Evolutionary conservation across 306 rosid species (phyloP), one percentile per base, ranked within the genome.

Genomic region (Ormosia semicastrata): DNA sequence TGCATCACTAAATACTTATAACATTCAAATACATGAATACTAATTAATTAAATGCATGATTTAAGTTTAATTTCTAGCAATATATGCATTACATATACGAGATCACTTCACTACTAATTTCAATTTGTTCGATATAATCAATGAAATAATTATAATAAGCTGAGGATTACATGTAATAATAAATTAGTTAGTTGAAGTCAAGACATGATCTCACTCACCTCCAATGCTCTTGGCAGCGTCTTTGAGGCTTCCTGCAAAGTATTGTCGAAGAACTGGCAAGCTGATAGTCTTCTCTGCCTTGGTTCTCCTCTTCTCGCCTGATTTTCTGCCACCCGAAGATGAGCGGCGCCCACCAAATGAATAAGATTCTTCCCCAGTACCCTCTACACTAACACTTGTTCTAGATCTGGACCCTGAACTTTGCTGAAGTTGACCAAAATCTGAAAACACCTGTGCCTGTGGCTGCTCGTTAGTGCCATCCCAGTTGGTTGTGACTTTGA

Each of bases 271-370:
- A 82, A 87, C 85, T 1, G 86, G 81, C 83, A 92, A 84, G 77
- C 90, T 88, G 77, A 91, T 88, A 0, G 90, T 87, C 88, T 92
- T 90, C 87, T 92, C 94, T 0, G 90, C 86, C 84, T 88, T 89
- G 40, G 85, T 87, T 24, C 90, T 70, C 64, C 92, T 86, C 86
- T 85, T 92, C 85, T 85, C 92, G 0, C 91, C 87, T 1, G 91
- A 24, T 74, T 83, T 89, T 85, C 94, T 85, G 2, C 88, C 91
- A 7, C 87, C 88, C 1, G 80, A 73, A 0, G 88, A 85, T 2
- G 87, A 78, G 40, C 83, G 84, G 2, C 73, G 69, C 1, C 84
- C 85, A 6, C 75, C 53, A 12, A 80, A 89, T 12, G 79, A 24
- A 11, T 80, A 79, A 24, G 86, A 86, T 43, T 89, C 89, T 66